Conservation (phyloP, 345 rosid species). For the Laguncularia racemosa region DNA sequence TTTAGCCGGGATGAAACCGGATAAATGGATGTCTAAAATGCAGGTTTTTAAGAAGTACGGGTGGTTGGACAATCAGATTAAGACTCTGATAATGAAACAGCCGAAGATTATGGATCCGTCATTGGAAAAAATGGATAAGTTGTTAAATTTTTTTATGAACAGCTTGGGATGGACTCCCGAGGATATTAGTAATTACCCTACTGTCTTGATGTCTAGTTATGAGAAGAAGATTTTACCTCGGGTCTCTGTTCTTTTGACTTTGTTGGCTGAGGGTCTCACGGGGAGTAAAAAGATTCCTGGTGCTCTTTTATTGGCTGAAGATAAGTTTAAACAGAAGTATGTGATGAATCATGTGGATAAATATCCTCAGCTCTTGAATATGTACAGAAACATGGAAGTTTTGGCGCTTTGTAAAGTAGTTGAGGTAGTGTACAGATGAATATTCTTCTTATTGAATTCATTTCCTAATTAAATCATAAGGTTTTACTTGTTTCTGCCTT, state of each 20-base stretch:
- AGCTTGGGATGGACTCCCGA: slow-evolving; percentile 4
- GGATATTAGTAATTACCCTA: slow-evolving; percentile 3
- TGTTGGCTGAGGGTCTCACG: slow-evolving; percentile 2
- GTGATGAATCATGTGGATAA: background rate
- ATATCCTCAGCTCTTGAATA: slow-evolving; percentile 7
- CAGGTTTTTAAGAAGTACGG: slow-evolving; percentile 11
- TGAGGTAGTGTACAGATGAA: background rate
- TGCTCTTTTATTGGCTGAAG: slow-evolving; percentile 4
- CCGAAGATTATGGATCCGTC: slow-evolving; percentile 11
- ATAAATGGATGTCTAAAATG: slow-evolving; percentile 6
- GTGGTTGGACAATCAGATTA: slow-evolving; percentile 5
- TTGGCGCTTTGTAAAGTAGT: background rate
- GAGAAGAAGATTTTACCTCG: slow-evolving; percentile 12
- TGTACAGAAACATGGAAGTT: slow-evolving; percentile 3
- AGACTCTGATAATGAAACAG: slow-evolving; percentile 6
- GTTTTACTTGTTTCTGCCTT: no score
- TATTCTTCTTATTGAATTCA: no score
- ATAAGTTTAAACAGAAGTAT: background rate
- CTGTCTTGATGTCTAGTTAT: slow-evolving; percentile 7
- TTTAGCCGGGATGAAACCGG: slow-evolving; percentile 4
- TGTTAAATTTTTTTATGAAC: slow-evolving; percentile 6
- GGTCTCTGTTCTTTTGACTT: slow-evolving; percentile 3
- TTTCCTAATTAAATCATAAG: no score
- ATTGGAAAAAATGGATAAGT: slow-evolving; percentile 7
- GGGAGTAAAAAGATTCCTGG: background rate